These are phyloP conservation scores for Lichtheimia hyalospora DNA, from an alignment of 371 early-diverging fungal genomes.

Conservation along the genomic window DNA sequence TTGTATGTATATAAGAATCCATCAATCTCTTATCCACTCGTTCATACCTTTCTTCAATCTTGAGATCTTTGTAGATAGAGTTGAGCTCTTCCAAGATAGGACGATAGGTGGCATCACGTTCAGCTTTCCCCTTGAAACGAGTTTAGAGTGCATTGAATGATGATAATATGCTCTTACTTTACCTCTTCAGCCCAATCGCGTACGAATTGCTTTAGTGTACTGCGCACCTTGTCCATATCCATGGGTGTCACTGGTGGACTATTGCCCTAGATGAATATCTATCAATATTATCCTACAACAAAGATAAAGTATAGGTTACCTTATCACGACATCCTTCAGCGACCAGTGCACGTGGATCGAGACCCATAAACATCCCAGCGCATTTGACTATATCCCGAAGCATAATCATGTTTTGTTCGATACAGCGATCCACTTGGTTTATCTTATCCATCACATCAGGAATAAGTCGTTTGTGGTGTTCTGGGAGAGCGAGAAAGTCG, in stretches of 20 bases:
- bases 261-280: constrained; percentile 4
- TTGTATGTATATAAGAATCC: background rate
- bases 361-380: constrained; percentile 37
- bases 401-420: constrained; percentile 49
- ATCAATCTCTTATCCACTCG: background rate
- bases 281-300: too few species aligned
- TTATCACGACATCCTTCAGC: constrained; percentile 38
- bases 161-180: background rate
- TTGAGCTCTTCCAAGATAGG: constrained; percentile 80
- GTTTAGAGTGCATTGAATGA: constrained; percentile 2
- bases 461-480: constrained; percentile 65
- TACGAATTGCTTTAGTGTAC: constrained; percentile 89
- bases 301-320: background rate
- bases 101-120: constrained; percentile 78
- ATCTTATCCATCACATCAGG: constrained; percentile 54
- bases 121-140: constrained; percentile 63
- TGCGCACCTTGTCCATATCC: constrained; percentile 88
- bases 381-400: constrained; percentile 46
- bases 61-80: constrained; percentile 41
- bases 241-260: constrained; percentile 57
- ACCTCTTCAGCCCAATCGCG: constrained; percentile 89
- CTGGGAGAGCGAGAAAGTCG: constrained; percentile 63
- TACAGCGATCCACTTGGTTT: constrained; percentile 43
- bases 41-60: constrained; percentile 26
- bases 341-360: constrained; percentile 46